Conservation (phyloP, 129 eudicot genomes). For the Flaveria sonorensis region DNA sequence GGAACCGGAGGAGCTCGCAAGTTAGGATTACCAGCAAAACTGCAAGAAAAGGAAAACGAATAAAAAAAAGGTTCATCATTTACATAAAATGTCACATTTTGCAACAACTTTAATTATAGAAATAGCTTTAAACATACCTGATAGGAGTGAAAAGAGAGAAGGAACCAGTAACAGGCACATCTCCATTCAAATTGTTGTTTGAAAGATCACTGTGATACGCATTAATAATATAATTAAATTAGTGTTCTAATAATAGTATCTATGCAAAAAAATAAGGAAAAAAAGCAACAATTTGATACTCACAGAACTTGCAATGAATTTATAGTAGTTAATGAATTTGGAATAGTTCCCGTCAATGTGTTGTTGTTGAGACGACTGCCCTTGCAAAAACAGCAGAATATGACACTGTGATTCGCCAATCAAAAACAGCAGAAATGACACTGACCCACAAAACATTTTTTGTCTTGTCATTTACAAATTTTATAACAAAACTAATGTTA, state of each 20-base stretch:
- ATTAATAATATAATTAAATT: slow-evolving; percentile 6
- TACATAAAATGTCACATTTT: slow-evolving; percentile 11
- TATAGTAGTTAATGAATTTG: slow-evolving; percentile 62
- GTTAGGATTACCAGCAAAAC: slow-evolving; percentile 60
- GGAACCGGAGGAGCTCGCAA: slow-evolving; percentile 49
- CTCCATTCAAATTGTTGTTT: slow-evolving; percentile 58
- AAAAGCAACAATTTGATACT: slow-evolving; percentile 37
- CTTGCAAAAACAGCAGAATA: slow-evolving; percentile 38
- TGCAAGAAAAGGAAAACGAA: slow-evolving; percentile 33
- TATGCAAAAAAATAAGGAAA: neutral
- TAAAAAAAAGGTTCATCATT: slow-evolving; percentile 10
- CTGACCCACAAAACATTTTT: neutral
- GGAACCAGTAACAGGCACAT: slow-evolving; percentile 74
- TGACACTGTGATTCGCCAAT: slow-evolving; percentile 20
- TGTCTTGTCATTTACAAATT: neutral
- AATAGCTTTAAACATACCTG: slow-evolving; percentile 47
- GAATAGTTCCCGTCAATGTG: slow-evolving; percentile 73
- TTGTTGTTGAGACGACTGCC: slow-evolving; percentile 91
- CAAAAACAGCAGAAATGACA: neutral
- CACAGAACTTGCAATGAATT: slow-evolving; percentile 89
- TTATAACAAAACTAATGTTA: neutral
- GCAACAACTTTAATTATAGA: neutral
- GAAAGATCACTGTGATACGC: slow-evolving; percentile 74
- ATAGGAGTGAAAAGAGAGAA: slow-evolving; percentile 81
- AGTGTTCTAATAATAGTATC: neutral